These are phyloP conservation scores for Annulohypoxylon truncatum DNA, from an alignment of 2,329 filamentous ascomycete genomes.

Conservation along the genomic window DNA sequence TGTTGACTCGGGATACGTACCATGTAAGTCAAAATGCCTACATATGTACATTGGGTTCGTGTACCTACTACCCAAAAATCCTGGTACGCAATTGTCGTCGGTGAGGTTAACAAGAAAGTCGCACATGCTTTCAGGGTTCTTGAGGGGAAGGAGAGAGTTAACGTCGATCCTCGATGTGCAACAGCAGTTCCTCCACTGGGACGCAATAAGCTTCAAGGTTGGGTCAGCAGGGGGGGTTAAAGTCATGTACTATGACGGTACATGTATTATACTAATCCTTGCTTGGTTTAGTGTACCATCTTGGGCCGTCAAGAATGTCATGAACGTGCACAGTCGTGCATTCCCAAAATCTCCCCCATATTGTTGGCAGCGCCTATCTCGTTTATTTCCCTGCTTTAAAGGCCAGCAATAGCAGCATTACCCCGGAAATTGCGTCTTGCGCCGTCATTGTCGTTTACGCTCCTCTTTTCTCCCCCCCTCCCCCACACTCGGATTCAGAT, in stretches of 20 bases:
- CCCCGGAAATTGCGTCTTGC: neutral
- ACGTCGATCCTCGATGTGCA: constrained; percentile 7
- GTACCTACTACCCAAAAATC: too few species aligned
- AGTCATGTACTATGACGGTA: constrained; percentile 37
- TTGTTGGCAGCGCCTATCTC: constrained; percentile 22
- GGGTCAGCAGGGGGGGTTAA: constrained; percentile 14
- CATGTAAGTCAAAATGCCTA: neutral
- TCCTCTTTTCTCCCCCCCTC: constrained; percentile 2
- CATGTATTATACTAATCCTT: neutral
- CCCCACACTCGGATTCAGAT: constrained; percentile 14
- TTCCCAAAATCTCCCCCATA: neutral
- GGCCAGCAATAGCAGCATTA: neutral
- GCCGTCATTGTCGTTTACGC: neutral
- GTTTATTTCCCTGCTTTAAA: constrained; percentile 3
- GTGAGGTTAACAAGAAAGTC: neutral
- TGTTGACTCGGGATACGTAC: too few species aligned
- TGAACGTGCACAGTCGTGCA: neutral
- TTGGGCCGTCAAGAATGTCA: neutral
- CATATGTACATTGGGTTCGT: too few species aligned
- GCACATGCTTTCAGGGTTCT: neutral
- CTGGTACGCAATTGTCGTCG: neutral
- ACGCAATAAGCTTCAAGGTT: constrained; percentile 7
- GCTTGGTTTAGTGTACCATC: neutral
- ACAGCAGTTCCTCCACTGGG: neutral
- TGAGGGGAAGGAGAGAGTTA: neutral